phyloP scores from a whole-genome alignment of 2,329 filamentous ascomycete species.

The Dactylonectria macrodidyma region DNA sequence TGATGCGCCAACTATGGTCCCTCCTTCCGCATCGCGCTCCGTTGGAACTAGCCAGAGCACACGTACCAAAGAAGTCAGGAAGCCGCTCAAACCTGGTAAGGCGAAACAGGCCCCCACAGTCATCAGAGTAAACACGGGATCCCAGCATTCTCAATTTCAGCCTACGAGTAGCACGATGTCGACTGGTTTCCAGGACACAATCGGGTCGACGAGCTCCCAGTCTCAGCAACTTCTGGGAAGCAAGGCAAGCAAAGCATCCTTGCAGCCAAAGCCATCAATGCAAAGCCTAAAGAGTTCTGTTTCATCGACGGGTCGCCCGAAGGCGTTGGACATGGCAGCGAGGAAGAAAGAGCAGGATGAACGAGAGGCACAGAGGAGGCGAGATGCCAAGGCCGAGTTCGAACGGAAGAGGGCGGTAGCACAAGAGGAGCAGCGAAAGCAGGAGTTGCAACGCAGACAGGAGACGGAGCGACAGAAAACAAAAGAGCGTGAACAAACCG shows the following conservation, averaged over 20 bases:
- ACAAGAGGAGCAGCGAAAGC: conserved; percentile 76
- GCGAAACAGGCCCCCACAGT: conserved; percentile 78
- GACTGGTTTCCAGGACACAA: conserved; percentile 69
- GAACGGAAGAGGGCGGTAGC: conserved; percentile 81
- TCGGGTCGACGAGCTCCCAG: conserved; percentile 42
- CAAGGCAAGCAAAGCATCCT: conserved; percentile 77
- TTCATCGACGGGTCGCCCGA: conserved; percentile 74
- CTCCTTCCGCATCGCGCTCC: conserved; percentile 72
- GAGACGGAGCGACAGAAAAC: conserved; percentile 75
- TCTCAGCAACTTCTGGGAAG: conserved; percentile 65
- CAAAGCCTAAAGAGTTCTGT: conserved; percentile 72
- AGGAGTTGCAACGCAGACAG: conserved; percentile 71
- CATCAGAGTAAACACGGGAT: conserved; percentile 79
- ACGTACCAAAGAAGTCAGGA: conserved; percentile 69
- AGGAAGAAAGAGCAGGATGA: conserved; percentile 91
- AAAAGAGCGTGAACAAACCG: conserved; percentile 73
- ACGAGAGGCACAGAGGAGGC: conserved; percentile 82
- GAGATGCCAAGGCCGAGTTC: conserved; percentile 84
- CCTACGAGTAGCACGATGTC: conserved; percentile 71
- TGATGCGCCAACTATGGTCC: conserved; percentile 68
- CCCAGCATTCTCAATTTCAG: conserved; percentile 73
- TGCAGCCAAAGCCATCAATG: conserved; percentile 70
- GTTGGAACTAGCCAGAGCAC: conserved; percentile 62
- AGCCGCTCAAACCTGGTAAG: conserved; percentile 75
- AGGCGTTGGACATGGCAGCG: conserved; percentile 81